phyloP scores from a whole-genome alignment of 306 rosid genomes.

The Calophaca sinica region DNA sequence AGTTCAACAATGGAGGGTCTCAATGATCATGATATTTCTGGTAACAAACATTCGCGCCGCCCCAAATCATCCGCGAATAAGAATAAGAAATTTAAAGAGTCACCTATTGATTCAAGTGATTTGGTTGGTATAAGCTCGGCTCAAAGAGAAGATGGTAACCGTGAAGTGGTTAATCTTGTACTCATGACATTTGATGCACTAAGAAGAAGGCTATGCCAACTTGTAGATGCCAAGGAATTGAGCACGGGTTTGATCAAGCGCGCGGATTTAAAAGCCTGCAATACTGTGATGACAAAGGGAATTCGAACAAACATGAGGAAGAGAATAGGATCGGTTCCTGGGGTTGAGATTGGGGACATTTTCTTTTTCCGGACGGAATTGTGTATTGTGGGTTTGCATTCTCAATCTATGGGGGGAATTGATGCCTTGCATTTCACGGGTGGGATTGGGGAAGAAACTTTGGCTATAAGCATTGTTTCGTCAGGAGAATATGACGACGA shows the following conservation, averaged over 20 bases:
- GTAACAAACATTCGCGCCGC: background rate
- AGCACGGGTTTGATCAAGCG: constrained; percentile 53
- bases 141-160: constrained; percentile 57
- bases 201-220: constrained; percentile 68
- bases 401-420: constrained; percentile 78
- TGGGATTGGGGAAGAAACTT: constrained; percentile 55
- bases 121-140: constrained; percentile 45
- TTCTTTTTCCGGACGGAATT: constrained; percentile 70
- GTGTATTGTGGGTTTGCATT: constrained; percentile 70
- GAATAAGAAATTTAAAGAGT: constrained; percentile 28
- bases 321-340: constrained; percentile 67
- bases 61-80: constrained; percentile 45
- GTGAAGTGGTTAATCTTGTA: constrained; percentile 57
- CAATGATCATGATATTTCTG: constrained; percentile 34
- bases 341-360: constrained; percentile 79
- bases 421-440: constrained; percentile 57
- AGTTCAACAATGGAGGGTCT: constrained; percentile 37
- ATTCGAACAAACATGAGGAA: constrained; percentile 67
- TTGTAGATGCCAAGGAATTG: constrained; percentile 65
- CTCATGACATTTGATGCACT: constrained; percentile 62
- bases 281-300: constrained; percentile 59
- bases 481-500: constrained; percentile 72
- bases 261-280: constrained; percentile 68
- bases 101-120: constrained; percentile 36
- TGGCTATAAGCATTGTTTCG: constrained; percentile 74